phyloP scores from a whole-genome alignment of 371 early-diverging fungal species.

The Catenaria anguillulae region DNA sequence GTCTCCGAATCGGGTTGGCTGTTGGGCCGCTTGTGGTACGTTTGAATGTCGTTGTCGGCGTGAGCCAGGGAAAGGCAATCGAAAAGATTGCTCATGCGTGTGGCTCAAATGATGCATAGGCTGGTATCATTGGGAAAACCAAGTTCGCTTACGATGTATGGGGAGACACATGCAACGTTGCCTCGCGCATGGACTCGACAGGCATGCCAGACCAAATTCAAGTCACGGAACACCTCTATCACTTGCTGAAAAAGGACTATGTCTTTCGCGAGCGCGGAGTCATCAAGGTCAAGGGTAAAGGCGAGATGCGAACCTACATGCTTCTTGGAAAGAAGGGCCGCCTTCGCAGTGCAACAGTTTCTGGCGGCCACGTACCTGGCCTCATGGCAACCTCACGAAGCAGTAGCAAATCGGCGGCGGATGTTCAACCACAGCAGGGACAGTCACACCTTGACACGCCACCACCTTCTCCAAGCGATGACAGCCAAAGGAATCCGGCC shows the following conservation, averaged over 20 bases:
- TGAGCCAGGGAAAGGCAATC: too few species aligned
- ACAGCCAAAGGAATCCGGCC: too few species aligned
- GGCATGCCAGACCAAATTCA: conserved; percentile 1
- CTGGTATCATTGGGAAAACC: conserved; percentile 7
- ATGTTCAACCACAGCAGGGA: too few species aligned
- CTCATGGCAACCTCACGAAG: too few species aligned
- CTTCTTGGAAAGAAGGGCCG: conserved; percentile 1
- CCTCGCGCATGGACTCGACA: conserved; percentile 8
- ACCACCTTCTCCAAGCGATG: too few species aligned
- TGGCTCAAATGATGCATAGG: neutral
- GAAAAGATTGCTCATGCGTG: neutral
- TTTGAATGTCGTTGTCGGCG: neutral
- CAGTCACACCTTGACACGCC: too few species aligned
- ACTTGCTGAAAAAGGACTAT: neutral
- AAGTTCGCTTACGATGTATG: conserved; percentile 10
- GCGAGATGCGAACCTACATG: conserved; percentile 3
- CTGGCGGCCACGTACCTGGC: too few species aligned
- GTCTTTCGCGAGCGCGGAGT: conserved; percentile 2
- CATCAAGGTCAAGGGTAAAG: conserved; percentile 7
- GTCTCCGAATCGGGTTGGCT: neutral
- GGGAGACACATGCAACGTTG: conserved; percentile 4
- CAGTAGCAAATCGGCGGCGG: too few species aligned
- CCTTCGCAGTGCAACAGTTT: too few species aligned
- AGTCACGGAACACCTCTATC: neutral
- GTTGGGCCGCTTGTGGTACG: neutral